Percentiles rank a stretch among this genome's conserved stretches.
Conservation (phyloP, 495 filamentous ascomycete genomes). For the Penicillium longicatenatum region DNA sequence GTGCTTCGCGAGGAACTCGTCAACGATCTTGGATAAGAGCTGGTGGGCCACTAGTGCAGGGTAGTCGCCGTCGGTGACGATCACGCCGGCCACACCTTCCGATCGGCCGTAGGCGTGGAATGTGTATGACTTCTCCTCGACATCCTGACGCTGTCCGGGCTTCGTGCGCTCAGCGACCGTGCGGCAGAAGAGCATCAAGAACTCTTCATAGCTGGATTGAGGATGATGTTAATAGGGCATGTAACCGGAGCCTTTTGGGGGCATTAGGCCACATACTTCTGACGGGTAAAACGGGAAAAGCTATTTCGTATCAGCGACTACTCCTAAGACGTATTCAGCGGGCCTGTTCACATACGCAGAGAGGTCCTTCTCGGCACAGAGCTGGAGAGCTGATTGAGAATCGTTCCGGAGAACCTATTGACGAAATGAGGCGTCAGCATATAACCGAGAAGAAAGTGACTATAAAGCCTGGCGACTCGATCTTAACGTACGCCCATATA, state of each 20-base stretch:
- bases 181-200: constrained; percentile 57
- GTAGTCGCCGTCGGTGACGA: constrained; percentile 90
- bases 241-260: background rate
- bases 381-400: constrained; percentile 74
- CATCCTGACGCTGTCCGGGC: constrained; percentile 86
- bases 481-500: constrained; percentile 78
- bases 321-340: background rate
- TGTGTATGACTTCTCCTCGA: constrained; percentile 74
- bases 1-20: constrained; percentile 86
- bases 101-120: constrained; percentile 90
- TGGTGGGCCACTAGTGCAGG: constrained; percentile 90
- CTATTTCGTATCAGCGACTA: constrained; percentile 25
- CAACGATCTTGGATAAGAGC: constrained; percentile 85
- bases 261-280: constrained; percentile 48
- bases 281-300: constrained; percentile 79
- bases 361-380: constrained; percentile 79
- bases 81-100: constrained; percentile 84
- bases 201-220: constrained; percentile 50
- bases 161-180: constrained; percentile 77
- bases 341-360: constrained; percentile 40
- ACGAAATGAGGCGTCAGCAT: background rate
- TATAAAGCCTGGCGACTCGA: background rate
- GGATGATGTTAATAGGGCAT: constrained; percentile 1
- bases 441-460: constrained; percentile 1
- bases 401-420: constrained; percentile 79